Evolutionary conservation across 441 rosid species (phyloP).

Genomic region (Jatropha podagrica): DNA sequence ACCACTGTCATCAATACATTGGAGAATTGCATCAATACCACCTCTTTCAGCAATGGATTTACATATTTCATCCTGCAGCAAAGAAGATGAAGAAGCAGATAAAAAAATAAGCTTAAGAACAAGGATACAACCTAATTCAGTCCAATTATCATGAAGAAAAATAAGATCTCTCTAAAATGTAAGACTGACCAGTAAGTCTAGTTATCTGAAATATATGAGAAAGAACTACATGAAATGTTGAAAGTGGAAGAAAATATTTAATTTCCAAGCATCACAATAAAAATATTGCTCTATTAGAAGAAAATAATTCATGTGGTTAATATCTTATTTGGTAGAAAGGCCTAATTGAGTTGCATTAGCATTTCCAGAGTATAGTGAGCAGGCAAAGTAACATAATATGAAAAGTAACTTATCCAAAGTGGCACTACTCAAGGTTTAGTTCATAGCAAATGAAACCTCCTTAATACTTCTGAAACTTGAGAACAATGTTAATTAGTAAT

Average conservation of each 20-base stretch:
- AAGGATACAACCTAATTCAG: slow-evolving; percentile 5
- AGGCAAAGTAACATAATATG: background rate
- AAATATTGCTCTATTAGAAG: background rate
- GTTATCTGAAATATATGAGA: slow-evolving; percentile 1
- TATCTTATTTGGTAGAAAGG: background rate
- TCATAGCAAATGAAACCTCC: background rate
- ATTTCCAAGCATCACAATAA: background rate
- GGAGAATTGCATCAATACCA: slow-evolving; percentile 74
- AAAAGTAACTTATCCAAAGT: background rate
- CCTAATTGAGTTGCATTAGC: background rate
- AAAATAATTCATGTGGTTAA: background rate
- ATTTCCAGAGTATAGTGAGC: background rate
- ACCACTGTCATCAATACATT: slow-evolving; percentile 73
- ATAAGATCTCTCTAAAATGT: background rate
- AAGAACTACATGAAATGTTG: background rate
- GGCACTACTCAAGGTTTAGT: background rate
- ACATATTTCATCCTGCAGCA: slow-evolving; percentile 85
- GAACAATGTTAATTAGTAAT: background rate
- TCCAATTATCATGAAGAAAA: background rate
- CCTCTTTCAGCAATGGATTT: slow-evolving; percentile 86
- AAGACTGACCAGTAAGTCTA: slow-evolving; percentile 4
- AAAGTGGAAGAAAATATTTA: background rate
- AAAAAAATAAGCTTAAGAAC: background rate
- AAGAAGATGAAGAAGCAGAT: background rate
- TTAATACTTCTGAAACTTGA: background rate